Evolutionary conservation across 352 stramenopile species (phyloP), one percentile per base, ranked within the genome.

Genomic region (Phytophthora pisi): DNA sequence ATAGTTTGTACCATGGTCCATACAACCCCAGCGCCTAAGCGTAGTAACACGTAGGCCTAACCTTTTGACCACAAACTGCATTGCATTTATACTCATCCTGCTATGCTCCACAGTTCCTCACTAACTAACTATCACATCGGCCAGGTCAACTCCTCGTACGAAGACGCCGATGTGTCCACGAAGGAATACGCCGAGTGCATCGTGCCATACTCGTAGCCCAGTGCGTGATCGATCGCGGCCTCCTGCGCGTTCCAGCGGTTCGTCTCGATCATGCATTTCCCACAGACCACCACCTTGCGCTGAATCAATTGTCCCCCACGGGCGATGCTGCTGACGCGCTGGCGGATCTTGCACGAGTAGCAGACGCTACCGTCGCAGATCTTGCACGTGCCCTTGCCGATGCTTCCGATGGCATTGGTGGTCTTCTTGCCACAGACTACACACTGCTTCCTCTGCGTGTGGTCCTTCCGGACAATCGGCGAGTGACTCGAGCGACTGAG

Each of bases 311-410:
- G 54, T 0, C 63, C 59, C n/a, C 75, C 69, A n/a, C 61, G 68
- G 0, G 54, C 56, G 20, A 84, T 73, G 62, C 75, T 79, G 40
- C 59, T 75, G 54, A 84, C 63, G 16, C 66, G 75, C 49, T 79
- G 70, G n/a, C 64, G 70, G 31, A 82, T 64, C 2, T 77, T 77
- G 46, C 74, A 85, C 13, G 72, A 69, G 11, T 62, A 51, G 23
- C 77, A 85, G 23, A 85, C 65, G 38, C 64, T 60, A n/a, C 73
- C 61, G 26, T 61, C 46, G 51, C 74, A 82, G 45, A 82, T 51
- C 31, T 57, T 55, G 15, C 74, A 82, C 9, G 61, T 63, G 36
- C 55, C 66, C 56, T 70, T 80, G 57, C 66, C 53, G 11, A 80
- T 40, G 28, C 30, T 55, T 18, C 67, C 52, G 15, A 80, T 56